Evolutionary conservation across 805 yeast species (phyloP).

Genomic region (Hanseniaspora clermontiae): DNA sequence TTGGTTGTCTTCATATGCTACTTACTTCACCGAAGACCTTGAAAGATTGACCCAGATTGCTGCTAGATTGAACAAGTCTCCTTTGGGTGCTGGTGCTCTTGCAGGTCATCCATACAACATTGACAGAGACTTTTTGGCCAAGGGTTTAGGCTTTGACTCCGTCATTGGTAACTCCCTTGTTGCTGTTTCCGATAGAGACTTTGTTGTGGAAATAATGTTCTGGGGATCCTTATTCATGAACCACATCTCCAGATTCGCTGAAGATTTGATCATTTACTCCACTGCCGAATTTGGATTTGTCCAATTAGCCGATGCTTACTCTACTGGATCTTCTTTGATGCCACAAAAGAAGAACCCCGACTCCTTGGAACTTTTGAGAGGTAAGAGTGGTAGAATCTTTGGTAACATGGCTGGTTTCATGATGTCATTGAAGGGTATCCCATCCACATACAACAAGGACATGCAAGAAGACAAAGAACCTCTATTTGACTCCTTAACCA

Average conservation of each 20-base stretch:
- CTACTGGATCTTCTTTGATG: constrained; percentile 97
- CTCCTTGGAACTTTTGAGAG: constrained; percentile 85
- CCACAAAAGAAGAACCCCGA: constrained; percentile 99
- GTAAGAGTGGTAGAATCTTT: constrained; percentile 93
- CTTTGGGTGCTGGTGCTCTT: constrained; percentile 93
- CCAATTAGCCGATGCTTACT: constrained; percentile 89
- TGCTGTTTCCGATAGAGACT: constrained; percentile 97
- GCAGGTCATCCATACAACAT: constrained; percentile 99
- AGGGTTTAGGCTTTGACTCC: constrained; percentile 63
- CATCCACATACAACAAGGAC: constrained; percentile 95
- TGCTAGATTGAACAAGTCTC: constrained; percentile 73
- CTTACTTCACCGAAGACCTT: constrained; percentile 84
- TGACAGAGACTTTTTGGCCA: constrained; percentile 80
- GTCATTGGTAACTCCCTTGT: constrained; percentile 90
- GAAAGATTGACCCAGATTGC: constrained; percentile 70
- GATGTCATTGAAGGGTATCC: constrained; percentile 94
- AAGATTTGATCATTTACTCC: constrained; percentile 89
- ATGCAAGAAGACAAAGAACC: constrained; percentile 99
- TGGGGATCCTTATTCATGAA: constrained; percentile 94
- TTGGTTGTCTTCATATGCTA: constrained; percentile 89
- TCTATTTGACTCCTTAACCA: constrained; percentile 76
- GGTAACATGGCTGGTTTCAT: constrained; percentile 91
- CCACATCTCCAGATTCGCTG: constrained; percentile 87
- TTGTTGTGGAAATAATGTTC: constrained; percentile 87
- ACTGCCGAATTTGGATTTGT: constrained; percentile 96